phyloP scores from a whole-genome alignment of 108 stramenopile genomes.

The Cyclotella distinguenda region DNA sequence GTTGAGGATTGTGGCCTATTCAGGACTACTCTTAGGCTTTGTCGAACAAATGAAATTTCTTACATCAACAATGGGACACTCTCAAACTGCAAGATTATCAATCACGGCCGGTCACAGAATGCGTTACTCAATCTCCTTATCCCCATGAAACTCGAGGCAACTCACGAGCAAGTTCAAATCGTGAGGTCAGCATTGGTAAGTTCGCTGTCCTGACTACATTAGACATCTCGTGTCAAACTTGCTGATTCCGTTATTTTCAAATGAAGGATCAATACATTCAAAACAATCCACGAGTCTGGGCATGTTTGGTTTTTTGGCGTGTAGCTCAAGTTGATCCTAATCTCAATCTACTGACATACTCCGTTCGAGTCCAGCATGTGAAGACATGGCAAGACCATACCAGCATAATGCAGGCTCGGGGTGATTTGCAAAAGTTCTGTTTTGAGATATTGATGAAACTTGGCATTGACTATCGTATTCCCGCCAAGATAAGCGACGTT shows the following conservation, averaged over 20 bases:
- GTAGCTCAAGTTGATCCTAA: constrained; percentile 54
- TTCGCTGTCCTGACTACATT: neutral
- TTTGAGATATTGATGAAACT: constrained; percentile 46
- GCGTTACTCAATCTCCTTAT: constrained; percentile 54
- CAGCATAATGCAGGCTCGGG: constrained; percentile 47
- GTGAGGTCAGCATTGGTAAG: constrained; percentile 49
- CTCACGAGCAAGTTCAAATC: constrained; percentile 55
- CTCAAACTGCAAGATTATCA: constrained; percentile 61
- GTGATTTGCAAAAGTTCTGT: constrained; percentile 55
- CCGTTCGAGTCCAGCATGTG: constrained; percentile 54
- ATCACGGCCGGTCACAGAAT: constrained; percentile 63
- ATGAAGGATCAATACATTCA: constrained; percentile 55
- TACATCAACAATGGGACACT: constrained; percentile 67
- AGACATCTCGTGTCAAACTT: neutral
- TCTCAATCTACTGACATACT: constrained; percentile 41
- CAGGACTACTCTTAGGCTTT: constrained; percentile 65
- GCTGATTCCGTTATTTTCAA: too few species aligned
- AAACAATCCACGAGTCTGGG: constrained; percentile 67
- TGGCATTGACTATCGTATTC: constrained; percentile 39
- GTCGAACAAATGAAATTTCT: constrained; percentile 71
- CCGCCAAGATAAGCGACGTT: neutral
- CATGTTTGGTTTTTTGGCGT: constrained; percentile 55
- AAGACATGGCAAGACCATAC: constrained; percentile 67
- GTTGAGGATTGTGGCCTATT: constrained; percentile 80
- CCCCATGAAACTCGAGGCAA: constrained; percentile 42